phyloP scores from a whole-genome alignment of 2,329 filamentous ascomycete species.

The Arthrocladium fulminans region DNA sequence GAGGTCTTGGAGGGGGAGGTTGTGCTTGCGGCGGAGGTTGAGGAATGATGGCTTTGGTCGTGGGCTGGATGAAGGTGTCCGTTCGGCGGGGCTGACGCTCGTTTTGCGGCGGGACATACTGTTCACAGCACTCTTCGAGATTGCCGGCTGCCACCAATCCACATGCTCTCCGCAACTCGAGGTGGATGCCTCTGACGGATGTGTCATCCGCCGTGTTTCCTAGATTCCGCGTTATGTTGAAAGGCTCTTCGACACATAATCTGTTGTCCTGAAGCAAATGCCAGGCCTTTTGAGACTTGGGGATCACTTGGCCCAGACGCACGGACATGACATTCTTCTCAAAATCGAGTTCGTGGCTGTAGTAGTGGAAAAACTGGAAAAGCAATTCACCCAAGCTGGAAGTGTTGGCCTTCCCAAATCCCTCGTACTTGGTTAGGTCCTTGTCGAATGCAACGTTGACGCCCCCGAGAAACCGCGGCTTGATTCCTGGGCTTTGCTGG shows the following conservation, averaged over 20 bases:
- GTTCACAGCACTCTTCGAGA: slow-evolving; percentile 73
- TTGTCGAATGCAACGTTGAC: slow-evolving; percentile 74
- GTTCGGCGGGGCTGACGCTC: slow-evolving; percentile 17
- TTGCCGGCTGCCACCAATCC: slow-evolving; percentile 70
- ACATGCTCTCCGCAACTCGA: slow-evolving; percentile 83
- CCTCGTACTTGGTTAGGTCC: slow-evolving; percentile 63
- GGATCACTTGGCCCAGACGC: slow-evolving; percentile 65
- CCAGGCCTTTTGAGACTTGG: slow-evolving; percentile 84
- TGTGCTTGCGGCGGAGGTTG: slow-evolving; percentile 27
- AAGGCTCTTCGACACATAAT: slow-evolving; percentile 92
- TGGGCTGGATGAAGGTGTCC: slow-evolving; percentile 32
- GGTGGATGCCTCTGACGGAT: slow-evolving; percentile 81
- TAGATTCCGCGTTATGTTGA: slow-evolving; percentile 79
- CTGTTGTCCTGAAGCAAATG: slow-evolving; percentile 69
- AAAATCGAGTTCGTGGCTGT: slow-evolving; percentile 88
- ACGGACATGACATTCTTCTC: slow-evolving; percentile 77
- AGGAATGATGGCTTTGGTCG: slow-evolving; percentile 47
- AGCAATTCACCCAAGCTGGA: slow-evolving; percentile 77
- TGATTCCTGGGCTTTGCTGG: slow-evolving; percentile 62
- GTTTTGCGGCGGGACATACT: slow-evolving; percentile 74
- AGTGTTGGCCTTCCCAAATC: slow-evolving; percentile 69
- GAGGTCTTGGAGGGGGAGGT: slow-evolving; percentile 19
- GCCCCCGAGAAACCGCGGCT: slow-evolving; percentile 54
- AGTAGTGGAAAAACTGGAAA: slow-evolving; percentile 92
- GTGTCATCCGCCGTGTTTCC: slow-evolving; percentile 95